Evolutionary conservation across 176 grass and related monocot species (phyloP).

Genomic region (Rhynchospora tenuis): DNA sequence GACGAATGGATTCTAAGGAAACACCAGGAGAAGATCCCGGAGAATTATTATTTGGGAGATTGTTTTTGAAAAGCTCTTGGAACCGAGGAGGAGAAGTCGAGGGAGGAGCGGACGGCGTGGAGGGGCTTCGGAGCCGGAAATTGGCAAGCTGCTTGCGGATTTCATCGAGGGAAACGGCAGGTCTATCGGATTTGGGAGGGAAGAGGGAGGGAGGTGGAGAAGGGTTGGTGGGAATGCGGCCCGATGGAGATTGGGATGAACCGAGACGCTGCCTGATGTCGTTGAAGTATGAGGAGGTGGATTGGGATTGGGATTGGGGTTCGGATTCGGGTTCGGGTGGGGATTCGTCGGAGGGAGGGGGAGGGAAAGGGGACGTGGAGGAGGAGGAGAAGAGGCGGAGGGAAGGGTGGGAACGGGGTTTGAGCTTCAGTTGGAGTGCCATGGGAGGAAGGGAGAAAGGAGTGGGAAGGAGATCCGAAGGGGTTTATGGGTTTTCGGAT

Average conservation of each 20-base stretch:
- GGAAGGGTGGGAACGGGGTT: not conserved
- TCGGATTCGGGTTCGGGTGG: not conserved
- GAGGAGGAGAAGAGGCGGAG: not conserved
- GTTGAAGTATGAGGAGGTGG: slow-evolving; percentile 27
- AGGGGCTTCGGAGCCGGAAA: not conserved
- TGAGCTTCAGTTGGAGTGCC: not conserved
- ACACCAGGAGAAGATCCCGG: not conserved
- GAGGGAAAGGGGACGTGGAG: not conserved
- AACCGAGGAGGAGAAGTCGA: slow-evolving; percentile 27
- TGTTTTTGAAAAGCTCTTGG: slow-evolving; percentile 29
- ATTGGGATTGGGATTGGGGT: not conserved
- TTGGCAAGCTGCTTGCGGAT: slow-evolving; percentile 30
- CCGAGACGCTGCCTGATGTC: slow-evolving; percentile 38
- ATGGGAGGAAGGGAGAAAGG: not conserved
- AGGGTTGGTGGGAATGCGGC: slow-evolving; percentile 22
- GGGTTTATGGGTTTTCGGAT: not conserved
- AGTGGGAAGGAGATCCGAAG: not conserved
- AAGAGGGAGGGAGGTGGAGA: slow-evolving; percentile 19
- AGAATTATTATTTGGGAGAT: not conserved
- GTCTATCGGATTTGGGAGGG: not conserved
- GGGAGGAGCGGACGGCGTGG: not conserved
- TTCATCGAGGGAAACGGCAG: not conserved
- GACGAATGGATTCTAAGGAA: slow-evolving; percentile 5
- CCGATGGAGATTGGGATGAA: slow-evolving; percentile 9
- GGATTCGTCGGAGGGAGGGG: not conserved